Base-by-base conservation (phyloP, 2,329 filamentous ascomycete species). In the Xylariaceae sp. region DNA sequence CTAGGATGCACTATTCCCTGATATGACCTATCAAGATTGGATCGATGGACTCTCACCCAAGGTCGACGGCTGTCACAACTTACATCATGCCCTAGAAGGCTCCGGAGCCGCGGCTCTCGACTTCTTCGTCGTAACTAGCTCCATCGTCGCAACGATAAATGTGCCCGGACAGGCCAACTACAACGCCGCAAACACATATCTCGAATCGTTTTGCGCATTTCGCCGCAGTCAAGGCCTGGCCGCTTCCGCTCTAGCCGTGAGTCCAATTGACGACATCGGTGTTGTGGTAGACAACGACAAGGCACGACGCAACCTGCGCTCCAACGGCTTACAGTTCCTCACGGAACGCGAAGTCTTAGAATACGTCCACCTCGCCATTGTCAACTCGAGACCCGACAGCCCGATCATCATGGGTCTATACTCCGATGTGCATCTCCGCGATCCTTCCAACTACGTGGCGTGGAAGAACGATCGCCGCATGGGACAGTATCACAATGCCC, bases 1-100 rank as follows among this genome's bases (percentile, higher is more conserved):
- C n/a, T n/a, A 48, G 19, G 13, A 42, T 10, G 5, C 18, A 6
- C 68, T 73, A 47, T 58, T 60, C 14, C 63, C n/a, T n/a, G n/a
- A 66, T 5, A 73, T 75, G 69, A 67, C 54, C 4, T 58, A 65
- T 33, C 55, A 65, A 0, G 63, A 45, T 3, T 45, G 42, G 42
- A 40, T 39, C 13, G 42, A 12, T 1, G 64, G 63, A 11, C 56
- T 68, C 10, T 49, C 54, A 11, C 69, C 73, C 7, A 74, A 75
- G 51, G 67, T 73, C 10, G 39, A 57, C 5, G 73, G 73, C 2
- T 70, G 71, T 2, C 69, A 67, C 65, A 75, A 75, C 49, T 57
- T 75, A 0, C 68, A 74, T 47, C 49, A 69, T 6, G 53, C 59
- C 14, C 54, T 69, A 6, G 41, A 50, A 34, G n/a, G n/a, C n/a